These are phyloP conservation scores for Podospora pseudocomata DNA, from an alignment of 495 filamentous ascomycete species.

Conservation along the genomic window DNA sequence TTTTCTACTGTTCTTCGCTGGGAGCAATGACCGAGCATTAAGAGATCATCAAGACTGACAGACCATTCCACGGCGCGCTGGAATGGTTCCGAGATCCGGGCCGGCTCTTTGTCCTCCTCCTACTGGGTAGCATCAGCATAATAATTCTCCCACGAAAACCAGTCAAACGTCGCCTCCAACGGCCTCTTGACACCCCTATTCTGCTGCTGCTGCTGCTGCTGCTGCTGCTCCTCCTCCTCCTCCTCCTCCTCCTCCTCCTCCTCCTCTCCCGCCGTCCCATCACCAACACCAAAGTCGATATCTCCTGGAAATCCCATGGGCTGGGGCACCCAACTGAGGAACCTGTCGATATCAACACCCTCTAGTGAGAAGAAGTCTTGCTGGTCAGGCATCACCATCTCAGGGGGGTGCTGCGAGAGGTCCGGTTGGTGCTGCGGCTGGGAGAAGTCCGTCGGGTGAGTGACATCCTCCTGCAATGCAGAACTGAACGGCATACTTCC, in stretches of 20 bases:
- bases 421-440: neutral
- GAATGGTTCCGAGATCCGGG: too few relatives aligned
- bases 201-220: neutral
- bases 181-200: neutral
- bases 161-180: neutral
- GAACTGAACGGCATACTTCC: neutral
- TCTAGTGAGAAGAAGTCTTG: neutral
- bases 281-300: neutral
- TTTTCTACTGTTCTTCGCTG: too few relatives aligned
- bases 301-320: neutral
- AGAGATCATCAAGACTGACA: too few relatives aligned
- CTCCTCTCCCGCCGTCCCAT: neutral
- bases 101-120: too few relatives aligned
- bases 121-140: neutral
- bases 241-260: too few relatives aligned
- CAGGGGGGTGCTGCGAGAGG: too few relatives aligned
- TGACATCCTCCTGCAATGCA: neutral
- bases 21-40: too few relatives aligned
- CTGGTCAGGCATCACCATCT: neutral
- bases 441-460: too few relatives aligned
- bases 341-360: neutral
- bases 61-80: too few relatives aligned
- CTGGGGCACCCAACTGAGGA: neutral
- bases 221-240: too few relatives aligned
- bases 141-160: neutral